Conservation (phyloP, 805 yeast genomes). For the Saccharomycopsis selenospora region DNA sequence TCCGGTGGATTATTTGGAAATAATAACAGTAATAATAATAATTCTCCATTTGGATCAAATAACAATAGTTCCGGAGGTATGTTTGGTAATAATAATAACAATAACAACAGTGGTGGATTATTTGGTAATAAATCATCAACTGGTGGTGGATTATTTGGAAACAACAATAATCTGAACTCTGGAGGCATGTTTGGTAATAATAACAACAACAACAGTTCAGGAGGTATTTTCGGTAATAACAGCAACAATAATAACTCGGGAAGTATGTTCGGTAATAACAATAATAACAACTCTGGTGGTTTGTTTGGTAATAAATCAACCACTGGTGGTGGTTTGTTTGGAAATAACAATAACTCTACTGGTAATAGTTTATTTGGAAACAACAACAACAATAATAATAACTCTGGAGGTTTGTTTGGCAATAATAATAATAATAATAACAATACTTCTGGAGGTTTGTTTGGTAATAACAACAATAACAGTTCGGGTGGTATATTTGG, state of each 20-base stretch:
- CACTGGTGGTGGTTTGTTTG: slow-evolving; percentile 29
- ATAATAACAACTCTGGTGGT: slow-evolving; percentile 25
- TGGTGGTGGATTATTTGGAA: slow-evolving; percentile 28
- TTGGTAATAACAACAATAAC: slow-evolving; percentile 32
- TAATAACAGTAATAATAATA: slow-evolving; percentile 7
- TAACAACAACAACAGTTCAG: slow-evolving; percentile 15
- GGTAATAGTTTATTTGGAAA: slow-evolving; percentile 27
- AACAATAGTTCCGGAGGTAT: slow-evolving; percentile 24
- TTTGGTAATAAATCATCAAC: slow-evolving; percentile 27
- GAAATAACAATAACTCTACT: slow-evolving; percentile 23
- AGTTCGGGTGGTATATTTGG: slow-evolving; percentile 25
- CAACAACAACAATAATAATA: slow-evolving; percentile 20
- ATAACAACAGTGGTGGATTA: slow-evolving; percentile 24
- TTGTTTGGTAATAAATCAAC: slow-evolving; percentile 26
- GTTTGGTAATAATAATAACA: slow-evolving; percentile 27
- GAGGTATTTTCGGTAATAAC: slow-evolving; percentile 28
- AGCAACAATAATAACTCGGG: slow-evolving; percentile 23
- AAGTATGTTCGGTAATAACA: too few species aligned
- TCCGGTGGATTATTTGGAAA: slow-evolving; percentile 21
- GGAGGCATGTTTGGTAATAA: slow-evolving; percentile 38
- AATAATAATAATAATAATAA: slow-evolving; percentile 24
- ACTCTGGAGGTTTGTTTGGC: slow-evolving; percentile 34
- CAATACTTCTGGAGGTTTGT: slow-evolving; percentile 36
- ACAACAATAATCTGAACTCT: slow-evolving; percentile 20
- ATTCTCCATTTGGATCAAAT: slow-evolving; percentile 24